phyloP scores from a whole-genome alignment of 148 eudicot genomes.

The Pharnaceum exiguum region DNA sequence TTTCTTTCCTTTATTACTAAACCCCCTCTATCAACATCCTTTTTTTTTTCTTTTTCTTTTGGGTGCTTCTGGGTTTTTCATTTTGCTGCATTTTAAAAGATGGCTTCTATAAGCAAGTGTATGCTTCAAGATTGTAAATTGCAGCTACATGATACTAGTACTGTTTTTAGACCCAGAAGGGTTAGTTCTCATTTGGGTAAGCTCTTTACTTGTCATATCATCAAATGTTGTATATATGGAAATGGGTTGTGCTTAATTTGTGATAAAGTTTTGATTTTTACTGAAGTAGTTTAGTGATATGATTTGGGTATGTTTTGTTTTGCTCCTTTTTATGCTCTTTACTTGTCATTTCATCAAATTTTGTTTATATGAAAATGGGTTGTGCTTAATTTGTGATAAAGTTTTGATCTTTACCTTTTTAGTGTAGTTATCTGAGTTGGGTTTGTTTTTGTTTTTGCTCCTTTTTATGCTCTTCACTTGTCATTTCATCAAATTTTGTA shows the following conservation, averaged over 20 bases:
- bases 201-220: not conserved
- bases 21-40: conserved; percentile 15
- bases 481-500: not conserved
- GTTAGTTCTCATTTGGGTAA: conserved; percentile 31
- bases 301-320: conserved; percentile 38
- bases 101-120: conserved; percentile 55
- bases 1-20: too few species aligned
- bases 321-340: not conserved
- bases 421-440: too few species aligned
- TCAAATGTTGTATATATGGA: not conserved
- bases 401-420: conserved; percentile 4
- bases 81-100: too few species aligned
- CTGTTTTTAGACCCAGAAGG: conserved; percentile 16
- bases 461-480: conserved; percentile 1
- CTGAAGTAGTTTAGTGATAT: too few species aligned
- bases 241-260: conserved; percentile 5
- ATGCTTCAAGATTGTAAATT: conserved; percentile 44
- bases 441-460: conserved; percentile 29
- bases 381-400: not conserved
- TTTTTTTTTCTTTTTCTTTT: not conserved
- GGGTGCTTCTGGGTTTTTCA: not conserved
- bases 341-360: not conserved
- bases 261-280: conserved; percentile 2
- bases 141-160: conserved; percentile 28
- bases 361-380: conserved; percentile 1